Evolutionary conservation across 768 basidiomycete genomes (phyloP), one percentile per base, ranked within the genome.

Genomic region (Neoboletus magnificus): DNA sequence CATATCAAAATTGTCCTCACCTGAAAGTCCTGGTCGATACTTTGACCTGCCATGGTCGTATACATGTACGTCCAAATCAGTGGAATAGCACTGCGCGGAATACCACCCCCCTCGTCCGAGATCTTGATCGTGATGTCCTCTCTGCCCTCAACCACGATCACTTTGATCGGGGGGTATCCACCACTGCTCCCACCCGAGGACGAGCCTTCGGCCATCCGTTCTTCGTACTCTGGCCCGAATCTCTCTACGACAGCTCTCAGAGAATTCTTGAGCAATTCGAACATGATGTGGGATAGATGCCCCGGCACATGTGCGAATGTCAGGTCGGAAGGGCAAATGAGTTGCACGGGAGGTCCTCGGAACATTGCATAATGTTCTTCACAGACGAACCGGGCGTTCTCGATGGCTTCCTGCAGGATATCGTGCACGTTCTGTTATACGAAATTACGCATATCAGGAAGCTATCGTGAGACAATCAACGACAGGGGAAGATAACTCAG

Each of bases 61-160:
- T 93, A 93, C 92, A 97, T 96, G 71, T 94, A 98, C 55, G 96
- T 99, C 97, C 97, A 99, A 50, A 99, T 96, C 44, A 95, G 79
- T 9, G 94, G 93, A 16, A 98, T 88, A 0, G 92, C 91, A 57
- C 79, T 87, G 73, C 76, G 73, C 25, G 93, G 83, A 53, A 98
- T 98, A 0, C 96, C 66, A 32, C 96, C 96, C 4, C 96, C 96
- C 70, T 99, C 96, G 67, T 99, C 96, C 1, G 85, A 87, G 57
- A 99, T 97, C 81, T 99, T 99, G 81, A 99, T 93, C 3, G 96
- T 98, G 65, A 98, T 97, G 66, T 98, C 96, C 68, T 98, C 96
- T 60, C 86, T 91, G n/a, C 96, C 95, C 68, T 96, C 94, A 1
- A 96, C 91, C 35, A 97, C 96, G 54, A 98, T 82, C 37, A 66